Conservation (phyloP, 2,329 filamentous ascomycete species). For the Colletotrichum lindemuthianum region DNA sequence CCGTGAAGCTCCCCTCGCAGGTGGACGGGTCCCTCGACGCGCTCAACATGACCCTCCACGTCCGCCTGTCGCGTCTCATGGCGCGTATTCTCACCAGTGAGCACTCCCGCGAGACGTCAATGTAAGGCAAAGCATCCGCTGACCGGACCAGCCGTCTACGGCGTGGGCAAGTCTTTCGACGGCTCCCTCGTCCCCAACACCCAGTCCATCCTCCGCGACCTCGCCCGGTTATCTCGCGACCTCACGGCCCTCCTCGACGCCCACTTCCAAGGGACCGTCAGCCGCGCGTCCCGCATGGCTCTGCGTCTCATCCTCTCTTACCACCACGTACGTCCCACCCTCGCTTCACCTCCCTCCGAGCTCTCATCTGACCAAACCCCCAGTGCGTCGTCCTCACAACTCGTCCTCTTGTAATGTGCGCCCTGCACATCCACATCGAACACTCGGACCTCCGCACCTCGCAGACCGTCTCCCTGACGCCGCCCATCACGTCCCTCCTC, state of each 20-base stretch:
- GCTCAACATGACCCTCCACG: conserved; percentile 36
- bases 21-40: conserved; percentile 31
- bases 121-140: neutral
- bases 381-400: conserved; percentile 36
- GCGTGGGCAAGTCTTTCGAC: conserved; percentile 35
- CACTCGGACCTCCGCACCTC: conserved; percentile 29
- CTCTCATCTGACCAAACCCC: neutral
- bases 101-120: neutral
- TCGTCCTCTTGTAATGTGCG: conserved; percentile 35
- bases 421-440: conserved; percentile 42
- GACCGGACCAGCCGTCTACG: conserved; percentile 27
- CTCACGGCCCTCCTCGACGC: conserved; percentile 32
- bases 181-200: conserved; percentile 34
- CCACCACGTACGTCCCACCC: conserved; percentile 33
- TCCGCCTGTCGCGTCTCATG: conserved; percentile 34
- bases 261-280: conserved; percentile 35
- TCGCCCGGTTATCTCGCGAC: conserved; percentile 32
- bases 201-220: conserved; percentile 33
- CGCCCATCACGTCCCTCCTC: conserved; percentile 29
- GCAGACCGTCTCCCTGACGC: conserved; percentile 24
- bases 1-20: conserved; percentile 32
- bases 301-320: conserved; percentile 38
- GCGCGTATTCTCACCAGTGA: conserved; percentile 34
- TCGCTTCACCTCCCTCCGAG: accelerated
- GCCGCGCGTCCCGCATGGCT: conserved; percentile 35